phyloP scores from a whole-genome alignment of 2,329 filamentous ascomycete genomes.

The Aspergillus clavatus region DNA sequence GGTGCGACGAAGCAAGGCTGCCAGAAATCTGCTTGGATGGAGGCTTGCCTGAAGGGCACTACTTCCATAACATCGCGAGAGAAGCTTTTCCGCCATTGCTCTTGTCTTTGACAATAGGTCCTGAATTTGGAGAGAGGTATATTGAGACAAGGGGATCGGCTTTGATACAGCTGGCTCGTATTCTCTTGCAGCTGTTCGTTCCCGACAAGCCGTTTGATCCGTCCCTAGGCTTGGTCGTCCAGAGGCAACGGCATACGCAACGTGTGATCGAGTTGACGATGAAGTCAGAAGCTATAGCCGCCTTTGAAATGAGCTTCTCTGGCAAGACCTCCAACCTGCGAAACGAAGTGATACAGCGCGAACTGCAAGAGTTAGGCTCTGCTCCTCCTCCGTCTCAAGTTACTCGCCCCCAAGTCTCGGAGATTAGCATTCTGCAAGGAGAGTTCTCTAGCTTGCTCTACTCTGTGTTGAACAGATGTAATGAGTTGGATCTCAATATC shows the following conservation, averaged over 20 bases:
- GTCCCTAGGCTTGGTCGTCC: conserved; percentile 56
- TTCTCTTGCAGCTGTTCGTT: conserved; percentile 72
- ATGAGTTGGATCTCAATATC: conserved; percentile 27
- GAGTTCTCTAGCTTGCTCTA: conserved; percentile 76
- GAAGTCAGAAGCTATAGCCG: conserved; percentile 56
- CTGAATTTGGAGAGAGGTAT: conserved; percentile 14
- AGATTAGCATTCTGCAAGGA: conserved; percentile 68
- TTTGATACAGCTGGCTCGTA: conserved; percentile 72
- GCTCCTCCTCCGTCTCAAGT: conserved; percentile 64
- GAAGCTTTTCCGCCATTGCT: conserved; percentile 28
- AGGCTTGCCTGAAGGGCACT: conserved; percentile 24
- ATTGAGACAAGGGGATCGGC: conserved; percentile 51
- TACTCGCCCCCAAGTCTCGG: conserved; percentile 64
- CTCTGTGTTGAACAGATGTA: conserved; percentile 48
- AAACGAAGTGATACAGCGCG: conserved; percentile 56
- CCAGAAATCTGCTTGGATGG: conserved; percentile 16
- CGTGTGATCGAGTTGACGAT: conserved; percentile 52
- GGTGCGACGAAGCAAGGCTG: conserved; percentile 9
- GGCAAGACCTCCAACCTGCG: conserved; percentile 65
- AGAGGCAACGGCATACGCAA: conserved; percentile 55
- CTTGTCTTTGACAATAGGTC: conserved; percentile 17
- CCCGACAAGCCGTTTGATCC: conserved; percentile 86
- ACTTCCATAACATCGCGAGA: conserved; percentile 33
- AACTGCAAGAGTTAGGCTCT: conserved; percentile 60
- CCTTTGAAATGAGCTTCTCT: conserved; percentile 64